These are phyloP conservation scores for Opeltia flavorubescens DNA, from an alignment of 495 filamentous ascomycete species.

Conservation along the genomic window DNA sequence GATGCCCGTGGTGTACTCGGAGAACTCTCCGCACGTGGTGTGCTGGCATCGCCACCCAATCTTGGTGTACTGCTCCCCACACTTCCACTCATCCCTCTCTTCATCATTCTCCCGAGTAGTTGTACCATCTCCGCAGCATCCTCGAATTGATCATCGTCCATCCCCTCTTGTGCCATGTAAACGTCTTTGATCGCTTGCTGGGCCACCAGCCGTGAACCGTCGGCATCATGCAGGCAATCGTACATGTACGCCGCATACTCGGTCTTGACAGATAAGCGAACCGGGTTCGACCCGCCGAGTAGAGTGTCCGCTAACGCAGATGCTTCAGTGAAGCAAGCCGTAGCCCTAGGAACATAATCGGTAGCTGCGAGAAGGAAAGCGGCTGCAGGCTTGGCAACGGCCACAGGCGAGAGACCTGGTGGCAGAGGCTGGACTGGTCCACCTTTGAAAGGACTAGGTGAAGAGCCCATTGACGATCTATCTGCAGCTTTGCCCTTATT, in stretches of 20 bases:
- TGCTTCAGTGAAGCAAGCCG: slow-evolving; percentile 67
- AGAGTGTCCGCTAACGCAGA: slow-evolving; percentile 55
- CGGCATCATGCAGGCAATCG: slow-evolving; percentile 76
- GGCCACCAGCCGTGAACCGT: slow-evolving; percentile 59
- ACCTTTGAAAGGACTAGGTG: slow-evolving; percentile 21
- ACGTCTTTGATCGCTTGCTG: slow-evolving; percentile 78
- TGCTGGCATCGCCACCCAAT: background rate
- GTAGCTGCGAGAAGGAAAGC: slow-evolving; percentile 63
- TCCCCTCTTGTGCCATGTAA: slow-evolving; percentile 76
- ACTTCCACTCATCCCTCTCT: slow-evolving; percentile 34
- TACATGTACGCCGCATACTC: slow-evolving; percentile 93
- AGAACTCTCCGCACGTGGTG: background rate
- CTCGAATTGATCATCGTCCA: slow-evolving; percentile 80
- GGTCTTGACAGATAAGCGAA: slow-evolving; percentile 80
- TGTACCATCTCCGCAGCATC: slow-evolving; percentile 65
- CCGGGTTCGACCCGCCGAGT: slow-evolving; percentile 75
- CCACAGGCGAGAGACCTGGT: slow-evolving; percentile 31
- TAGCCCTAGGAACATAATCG: slow-evolving; percentile 73
- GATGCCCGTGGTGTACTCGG: background rate
- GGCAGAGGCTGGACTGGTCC: slow-evolving; percentile 24
- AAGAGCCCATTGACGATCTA: slow-evolving; percentile 15
- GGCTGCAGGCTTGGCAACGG: slow-evolving; percentile 36
- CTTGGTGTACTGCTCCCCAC: background rate
- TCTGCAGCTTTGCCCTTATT: slow-evolving; percentile 10
- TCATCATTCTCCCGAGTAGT: slow-evolving; percentile 65